These are phyloP conservation scores for Coemansia sp. DNA, from an alignment of 192 early-diverging fungal species.

Conservation along the genomic window DNA sequence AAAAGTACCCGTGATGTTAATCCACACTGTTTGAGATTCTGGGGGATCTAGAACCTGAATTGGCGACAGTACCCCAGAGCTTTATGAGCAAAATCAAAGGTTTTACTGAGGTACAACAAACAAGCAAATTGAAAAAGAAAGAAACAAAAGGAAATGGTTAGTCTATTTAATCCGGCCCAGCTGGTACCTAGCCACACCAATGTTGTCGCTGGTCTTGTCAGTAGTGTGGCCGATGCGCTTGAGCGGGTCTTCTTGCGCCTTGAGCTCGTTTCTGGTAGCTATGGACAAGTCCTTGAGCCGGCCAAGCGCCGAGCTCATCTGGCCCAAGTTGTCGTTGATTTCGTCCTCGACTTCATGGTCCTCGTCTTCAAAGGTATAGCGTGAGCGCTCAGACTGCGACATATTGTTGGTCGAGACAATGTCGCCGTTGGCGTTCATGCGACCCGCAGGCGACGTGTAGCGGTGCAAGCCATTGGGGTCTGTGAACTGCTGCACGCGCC, in stretches of 20 bases:
- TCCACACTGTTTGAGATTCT: conserved; percentile 8
- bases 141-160: neutral
- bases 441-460: conserved; percentile 24
- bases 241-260: conserved; percentile 64
- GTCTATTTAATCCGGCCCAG: conserved; percentile 41
- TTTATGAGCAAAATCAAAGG: conserved; percentile 8
- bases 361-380: conserved; percentile 73
- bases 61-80: neutral
- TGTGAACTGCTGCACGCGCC: conserved; percentile 60
- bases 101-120: neutral
- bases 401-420: conserved; percentile 38
- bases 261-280: conserved; percentile 62
- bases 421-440: conserved; percentile 53
- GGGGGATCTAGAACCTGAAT: neutral
- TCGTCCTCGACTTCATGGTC: conserved; percentile 70
- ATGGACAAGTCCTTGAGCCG: conserved; percentile 65
- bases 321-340: conserved; percentile 69
- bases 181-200: conserved; percentile 49
- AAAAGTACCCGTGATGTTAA: conserved; percentile 9
- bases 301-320: conserved; percentile 56
- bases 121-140: neutral
- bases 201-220: conserved; percentile 52
- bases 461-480: conserved; percentile 14
- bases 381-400: conserved; percentile 54
- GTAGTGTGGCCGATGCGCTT: conserved; percentile 55